These are phyloP conservation scores for Neoscytalidium dimidiatum DNA, from an alignment of 2,329 filamentous ascomycete species.

Conservation along the genomic window DNA sequence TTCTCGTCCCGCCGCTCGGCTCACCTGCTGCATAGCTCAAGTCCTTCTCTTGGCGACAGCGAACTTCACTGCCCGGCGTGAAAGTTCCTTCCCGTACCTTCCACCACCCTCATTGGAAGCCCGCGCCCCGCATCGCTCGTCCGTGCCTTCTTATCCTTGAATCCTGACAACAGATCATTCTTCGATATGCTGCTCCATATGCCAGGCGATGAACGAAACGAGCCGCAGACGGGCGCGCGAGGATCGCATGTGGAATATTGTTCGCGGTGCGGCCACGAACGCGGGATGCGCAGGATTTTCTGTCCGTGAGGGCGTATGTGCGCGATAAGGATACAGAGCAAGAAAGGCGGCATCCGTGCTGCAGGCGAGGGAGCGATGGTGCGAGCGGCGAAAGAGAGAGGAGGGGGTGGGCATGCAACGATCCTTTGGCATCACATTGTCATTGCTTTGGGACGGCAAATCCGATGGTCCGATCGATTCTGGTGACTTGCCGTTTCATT, in stretches of 20 bases:
- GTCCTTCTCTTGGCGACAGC: background rate
- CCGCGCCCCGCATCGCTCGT: too few relatives aligned
- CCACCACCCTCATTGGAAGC: too few relatives aligned
- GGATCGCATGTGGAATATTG: background rate
- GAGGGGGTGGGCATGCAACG: background rate
- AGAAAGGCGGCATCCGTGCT: conserved; percentile 1
- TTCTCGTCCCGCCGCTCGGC: background rate
- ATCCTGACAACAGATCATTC: too few relatives aligned
- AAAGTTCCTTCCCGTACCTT: background rate
- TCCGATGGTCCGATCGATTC: background rate
- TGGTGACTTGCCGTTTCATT: background rate
- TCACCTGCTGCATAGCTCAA: too few relatives aligned
- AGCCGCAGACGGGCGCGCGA: background rate
- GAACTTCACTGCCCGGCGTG: too few relatives aligned
- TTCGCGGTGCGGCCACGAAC: background rate
- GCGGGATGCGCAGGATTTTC: background rate
- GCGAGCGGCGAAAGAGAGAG: background rate
- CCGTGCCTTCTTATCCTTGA: too few relatives aligned
- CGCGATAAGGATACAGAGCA: background rate
- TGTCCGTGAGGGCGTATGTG: background rate
- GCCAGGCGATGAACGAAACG: background rate
- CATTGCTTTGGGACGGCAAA: background rate
- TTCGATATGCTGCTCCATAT: background rate
- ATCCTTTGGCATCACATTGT: background rate
- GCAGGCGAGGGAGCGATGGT: background rate